Base-by-base conservation (phyloP, 139 green algal genomes). In the Micractinium sp. region DNA sequence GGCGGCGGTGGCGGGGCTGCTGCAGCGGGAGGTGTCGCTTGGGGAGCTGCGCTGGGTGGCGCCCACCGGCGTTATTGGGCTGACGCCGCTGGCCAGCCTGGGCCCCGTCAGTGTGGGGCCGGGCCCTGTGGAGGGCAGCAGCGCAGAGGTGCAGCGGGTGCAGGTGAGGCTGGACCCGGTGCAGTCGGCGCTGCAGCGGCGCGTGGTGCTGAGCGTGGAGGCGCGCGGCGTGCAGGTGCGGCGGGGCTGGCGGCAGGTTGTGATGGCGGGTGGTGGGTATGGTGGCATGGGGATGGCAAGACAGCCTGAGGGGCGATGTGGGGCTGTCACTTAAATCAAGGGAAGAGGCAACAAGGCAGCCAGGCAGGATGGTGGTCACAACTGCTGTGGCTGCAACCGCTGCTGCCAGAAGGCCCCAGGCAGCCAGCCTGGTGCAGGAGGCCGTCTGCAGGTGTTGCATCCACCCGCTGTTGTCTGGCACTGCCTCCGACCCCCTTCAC, bases 81-180 rank as follows among this genome's bases (percentile, higher is more conserved):
- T 96, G 25, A 83, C 82, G 56, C 95, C 95, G 15, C 87, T 96
- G 35, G 89, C 92, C 31, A 73, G 83, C 53, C 18, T 97, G 41
- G 95, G 94, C 2, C 93, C 94, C 14, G 89, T 95, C 22, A 53
- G 23, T 1, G 66, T 95, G 85, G 93, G 95, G 2, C 92, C 94
- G 1, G 85, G 90, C 39, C 88, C 93, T 18, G 33, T 91, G 39
- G 95, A 97, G 91, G 36, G 78, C 69, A 95, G 93, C 82, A 91
- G 86, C 71, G 73, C 41, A 0, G 60, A 81, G 3, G 88, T 92
- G 12, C 76, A 92, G 25, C 82, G 88, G 1, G 35, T 97, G 73
- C 33, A 81, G 13, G 53, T 98, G 39, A 90, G 88, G 29, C 41
- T 97, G 53, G 90, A 95, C 87, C 87, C 91, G 12, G 53, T 96